Evolutionary conservation across 106 monocot species (phyloP), one percentile per base, ranked within the genome.

Genomic region (Posidonia australis): DNA sequence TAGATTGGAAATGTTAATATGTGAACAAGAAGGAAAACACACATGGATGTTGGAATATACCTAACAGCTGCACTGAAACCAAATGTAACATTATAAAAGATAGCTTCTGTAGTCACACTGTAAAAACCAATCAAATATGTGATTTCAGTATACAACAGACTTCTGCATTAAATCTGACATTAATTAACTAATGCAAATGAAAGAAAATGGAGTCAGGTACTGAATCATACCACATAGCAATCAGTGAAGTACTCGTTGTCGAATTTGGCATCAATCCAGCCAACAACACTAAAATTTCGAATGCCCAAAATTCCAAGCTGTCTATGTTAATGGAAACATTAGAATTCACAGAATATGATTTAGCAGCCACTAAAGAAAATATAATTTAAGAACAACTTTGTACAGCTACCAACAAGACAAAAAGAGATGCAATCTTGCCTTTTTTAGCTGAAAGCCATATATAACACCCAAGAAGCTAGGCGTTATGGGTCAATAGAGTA

Each of bases 61-160:
- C 93, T 94, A 46, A 80, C 86, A 9, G 70, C 89, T 66, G 93
- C 93, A 56, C 83, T 84, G 26, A 94, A 84, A 66, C 93, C 93
- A 62, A 77, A 89, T 42, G 83, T 83, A 64, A 83, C 58, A 69
- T 77, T 86, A 64, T 66, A 89, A 2, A 78, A 14, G 36, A 94
- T 70, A 9, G 83, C 72, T 63, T 89, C 89, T 27, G 93, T 86
- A 54, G 79, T 93, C 27, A 86, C 86, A 67, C 89, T 89, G 82
- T 23, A 57, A 47, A 20, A 24, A 55, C 12, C 23, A 25, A 21
- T 55, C 2, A 25, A 1, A 55, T 26, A 55, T 24, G 23, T 3
- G n/a, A 22, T 22, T 23, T 19, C 13, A 55, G 23, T 55, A 19
- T 23, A 55, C 13, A 24, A 24, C 18, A 25, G 24, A 55, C 21